A percentile compares a stretch with the other conserved stretches of the same genome.
Evolutionary conservation across 2,329 filamentous ascomycete species (phyloP).

Genomic region (Tothia fuscella): DNA sequence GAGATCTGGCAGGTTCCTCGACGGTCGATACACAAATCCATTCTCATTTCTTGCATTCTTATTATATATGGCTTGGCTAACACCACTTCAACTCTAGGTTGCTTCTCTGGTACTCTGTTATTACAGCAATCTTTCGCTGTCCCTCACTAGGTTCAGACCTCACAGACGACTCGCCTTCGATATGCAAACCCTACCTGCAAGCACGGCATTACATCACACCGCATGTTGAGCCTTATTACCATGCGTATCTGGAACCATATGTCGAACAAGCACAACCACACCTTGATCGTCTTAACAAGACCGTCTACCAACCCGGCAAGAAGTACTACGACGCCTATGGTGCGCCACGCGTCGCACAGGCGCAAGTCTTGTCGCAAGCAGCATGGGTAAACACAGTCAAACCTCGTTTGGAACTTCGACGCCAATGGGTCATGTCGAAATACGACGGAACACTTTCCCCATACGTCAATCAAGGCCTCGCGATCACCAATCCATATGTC

Average conservation of each 20-base stretch:
- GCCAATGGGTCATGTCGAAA: conserved; percentile 46
- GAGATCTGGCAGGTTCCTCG: conserved; percentile 9
- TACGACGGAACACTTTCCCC: conserved; percentile 65
- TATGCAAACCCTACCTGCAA: conserved; percentile 72
- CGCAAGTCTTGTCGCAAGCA: conserved; percentile 49
- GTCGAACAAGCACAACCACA: conserved; percentile 69
- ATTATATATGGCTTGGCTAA: neutral
- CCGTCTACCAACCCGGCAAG: conserved; percentile 58
- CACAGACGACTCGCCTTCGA: conserved; percentile 54
- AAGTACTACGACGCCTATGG: conserved; percentile 55
- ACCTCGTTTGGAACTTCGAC: conserved; percentile 59
- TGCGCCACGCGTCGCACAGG: conserved; percentile 58
- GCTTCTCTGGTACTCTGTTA: conserved; percentile 72
- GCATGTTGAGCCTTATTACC: conserved; percentile 74
- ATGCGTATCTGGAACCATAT: conserved; percentile 72
- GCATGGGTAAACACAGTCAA: conserved; percentile 72
- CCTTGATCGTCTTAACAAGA: conserved; percentile 41
- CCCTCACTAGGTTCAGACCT: conserved; percentile 58
- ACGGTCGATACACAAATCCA: neutral
- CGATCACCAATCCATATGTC: conserved; percentile 59
- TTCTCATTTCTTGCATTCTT: no score
- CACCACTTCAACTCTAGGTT: conserved; percentile 44
- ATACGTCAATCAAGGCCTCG: conserved; percentile 52
- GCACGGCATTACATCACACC: conserved; percentile 57
- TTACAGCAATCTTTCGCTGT: conserved; percentile 73